Conservation (phyloP, 306 rosid species). For the Cucurbita pepo region DNA sequence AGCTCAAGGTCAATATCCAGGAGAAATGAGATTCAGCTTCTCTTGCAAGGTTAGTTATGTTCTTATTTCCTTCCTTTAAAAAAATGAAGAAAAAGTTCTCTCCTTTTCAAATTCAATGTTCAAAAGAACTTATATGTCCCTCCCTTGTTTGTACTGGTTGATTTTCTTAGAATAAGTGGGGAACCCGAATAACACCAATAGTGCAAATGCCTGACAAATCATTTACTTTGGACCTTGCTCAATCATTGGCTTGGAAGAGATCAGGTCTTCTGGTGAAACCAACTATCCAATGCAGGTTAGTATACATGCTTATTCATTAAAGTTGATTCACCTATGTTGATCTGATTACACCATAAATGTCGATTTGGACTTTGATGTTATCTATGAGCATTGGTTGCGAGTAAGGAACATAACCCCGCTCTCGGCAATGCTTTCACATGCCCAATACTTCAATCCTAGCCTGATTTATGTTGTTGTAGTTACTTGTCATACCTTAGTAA, state of each 20-base stretch:
- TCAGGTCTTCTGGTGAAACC: constrained; percentile 94
- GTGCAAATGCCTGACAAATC: constrained; percentile 96
- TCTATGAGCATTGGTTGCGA: neutral
- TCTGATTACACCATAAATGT: neutral
- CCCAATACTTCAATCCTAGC: neutral
- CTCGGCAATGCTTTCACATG: neutral
- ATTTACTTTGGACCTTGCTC: constrained; percentile 66
- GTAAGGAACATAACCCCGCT: neutral
- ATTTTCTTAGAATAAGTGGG: constrained; percentile 68
- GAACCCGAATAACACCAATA: constrained; percentile 80
- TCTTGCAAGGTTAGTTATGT: constrained; percentile 68
- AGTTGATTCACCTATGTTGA: neutral
- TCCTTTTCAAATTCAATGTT: neutral
- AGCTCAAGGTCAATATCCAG: constrained; percentile 99
- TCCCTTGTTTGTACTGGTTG: constrained; percentile 7
- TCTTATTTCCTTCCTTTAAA: neutral
- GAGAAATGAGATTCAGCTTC: constrained; percentile 95
- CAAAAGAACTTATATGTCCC: neutral
- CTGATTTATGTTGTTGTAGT: neutral
- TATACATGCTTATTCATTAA: neutral
- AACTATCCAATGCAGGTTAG: constrained; percentile 77
- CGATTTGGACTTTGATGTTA: neutral
- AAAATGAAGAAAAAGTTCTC: neutral
- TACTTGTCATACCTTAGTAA: neutral
- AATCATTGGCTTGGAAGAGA: constrained; percentile 92